Base-by-base conservation (phyloP, 2,329 filamentous ascomycete species). In the Botrytis galanthina region DNA sequence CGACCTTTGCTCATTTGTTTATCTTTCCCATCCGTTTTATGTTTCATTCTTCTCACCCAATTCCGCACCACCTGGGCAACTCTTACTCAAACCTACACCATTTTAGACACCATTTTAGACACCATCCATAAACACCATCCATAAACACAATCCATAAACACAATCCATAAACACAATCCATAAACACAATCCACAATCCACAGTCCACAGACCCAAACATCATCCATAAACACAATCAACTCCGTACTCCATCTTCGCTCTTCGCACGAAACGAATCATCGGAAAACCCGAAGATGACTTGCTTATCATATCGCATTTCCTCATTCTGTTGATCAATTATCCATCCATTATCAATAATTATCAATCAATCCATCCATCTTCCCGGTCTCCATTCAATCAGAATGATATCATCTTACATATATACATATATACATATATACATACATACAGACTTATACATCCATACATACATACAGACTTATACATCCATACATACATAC, bases 391-490 rank as follows among this genome's bases (percentile, higher is more conserved):
- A 63, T 63, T 32, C 0, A 63, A 22, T 18, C n/a, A 22, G 29
- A 26, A 48, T 66, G 63, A 66, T 48, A 66, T 66, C 63, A 66
- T 66, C 44, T 14, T 54, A 54, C 48, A 54, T 54, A 16, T 6
- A n/a, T n/a, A 51, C 22, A 1, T 48, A 48, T 8, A 26, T 46
- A 46, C 44, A 22, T 22, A 46, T 20, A 10, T 16, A 39, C 39
- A 7, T 37, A 37, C 35, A 8, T 37, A 37, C 37, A 1, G 10
- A 37, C 37, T 10, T 37, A n/a, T n/a, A n/a, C n/a, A n/a, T n/a
- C n/a, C 48, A 54, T 54, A 16, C 12, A n/a, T n/a, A 51, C 22
- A 1, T 48, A 48, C n/a, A n/a, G n/a, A n/a, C n/a, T n/a, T 8
- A 26, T 46, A 46, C 44, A 22, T 22, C 22, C 44, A 10, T 16